Evolutionary conservation across 2,329 filamentous ascomycete genomes (phyloP), one percentile per base, ranked within the genome.

Genomic region (Monilinia fructicola): DNA sequence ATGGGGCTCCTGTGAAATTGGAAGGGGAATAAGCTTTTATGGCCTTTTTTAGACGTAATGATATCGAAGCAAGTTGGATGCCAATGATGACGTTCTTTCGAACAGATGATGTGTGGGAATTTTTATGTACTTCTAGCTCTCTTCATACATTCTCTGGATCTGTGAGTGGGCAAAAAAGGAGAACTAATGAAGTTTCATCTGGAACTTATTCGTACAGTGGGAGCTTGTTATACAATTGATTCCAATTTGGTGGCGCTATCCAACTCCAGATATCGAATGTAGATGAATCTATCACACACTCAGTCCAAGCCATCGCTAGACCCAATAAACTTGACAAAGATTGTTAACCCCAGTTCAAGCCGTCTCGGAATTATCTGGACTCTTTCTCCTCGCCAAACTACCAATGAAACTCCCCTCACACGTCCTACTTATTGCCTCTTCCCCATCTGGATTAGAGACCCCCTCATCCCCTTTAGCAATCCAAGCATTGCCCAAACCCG

Each of bases 401-500:
- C 67, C 61, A 35, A 72, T 40, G 65, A 65, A 71, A 54, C 69
- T 72, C 14, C 70, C 72, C 54, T 67, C 63, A 11, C 61, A 48
- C 16, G 71, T 52, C 21, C 46, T 42, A 66, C 68, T 62, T 61
- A 55, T 42, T 10, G 67, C 42, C 65, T 71, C 64, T 14, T 69
- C 71, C 23, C 46, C 66, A 5, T 38, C 42, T 44, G 9, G 1
- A 14, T 52, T 18, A 60, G 67, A 44, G 65, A 64, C 54, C 52
- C 67, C 60, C 66, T 69, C 67, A 56, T 50, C 71, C 26, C 68
- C 71, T 5, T 75, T 73, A 21, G 71, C 73, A 59, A 76, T 75
- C 59, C 69, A 69, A 40, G 84, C 82, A 76, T 85, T 84, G 0
- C 83, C 83, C 68, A 85, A 70, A 21, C 79, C 77, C 0, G 76